Base-by-base conservation (phyloP, 768 basidiomycete genomes). In the Holtermanniella nyarrowii region DNA sequence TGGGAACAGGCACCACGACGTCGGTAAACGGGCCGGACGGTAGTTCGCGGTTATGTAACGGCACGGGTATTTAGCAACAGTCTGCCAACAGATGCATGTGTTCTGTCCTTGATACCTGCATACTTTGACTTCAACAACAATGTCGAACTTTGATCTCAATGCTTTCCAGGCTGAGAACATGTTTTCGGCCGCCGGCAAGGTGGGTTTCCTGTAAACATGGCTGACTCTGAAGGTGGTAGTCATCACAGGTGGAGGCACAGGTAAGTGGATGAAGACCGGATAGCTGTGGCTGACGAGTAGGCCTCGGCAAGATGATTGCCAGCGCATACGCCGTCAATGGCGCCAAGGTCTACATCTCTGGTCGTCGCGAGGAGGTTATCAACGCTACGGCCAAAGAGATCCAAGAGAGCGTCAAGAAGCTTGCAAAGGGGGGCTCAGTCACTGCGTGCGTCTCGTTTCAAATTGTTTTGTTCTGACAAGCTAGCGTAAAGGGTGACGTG, bases 331-430 rank as follows among this genome's bases (percentile, higher is more conserved):
- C 57, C 0, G 50, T 49, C 23, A 70, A 71, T 44, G 68, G 68
- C 2, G 63, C 69, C 31, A 67, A 57, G 46, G 70, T 72, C 11
- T 72, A 70, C 53, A 72, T 72, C 51, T 61, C 62, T 16, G 68
- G 69, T 7, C 56, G 70, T 39, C 42, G 70, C 21, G 24, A 41
- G 31, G 65, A 70, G n/a, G 61, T 60, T 1, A 53, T 66, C 7
- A 45, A 64, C 5, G 48, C 46, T 43, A 58, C 64, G 3, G 65
- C 59, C 12, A 45, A 56, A 43, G 58, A 56, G n/a, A 55, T 58
- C 49, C 61, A 61, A n/a, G 48, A 44, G 13, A 65, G 31, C n/a
- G 51, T 53, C 14, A 46, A 49, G 26, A 31, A 46, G n/a, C 44
- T 31, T 1, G 16, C 14, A 14, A 48, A 37, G 1, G 23, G n/a